Conservation (phyloP, 192 early-diverging fungal species). For the Coemansia asiatica region DNA sequence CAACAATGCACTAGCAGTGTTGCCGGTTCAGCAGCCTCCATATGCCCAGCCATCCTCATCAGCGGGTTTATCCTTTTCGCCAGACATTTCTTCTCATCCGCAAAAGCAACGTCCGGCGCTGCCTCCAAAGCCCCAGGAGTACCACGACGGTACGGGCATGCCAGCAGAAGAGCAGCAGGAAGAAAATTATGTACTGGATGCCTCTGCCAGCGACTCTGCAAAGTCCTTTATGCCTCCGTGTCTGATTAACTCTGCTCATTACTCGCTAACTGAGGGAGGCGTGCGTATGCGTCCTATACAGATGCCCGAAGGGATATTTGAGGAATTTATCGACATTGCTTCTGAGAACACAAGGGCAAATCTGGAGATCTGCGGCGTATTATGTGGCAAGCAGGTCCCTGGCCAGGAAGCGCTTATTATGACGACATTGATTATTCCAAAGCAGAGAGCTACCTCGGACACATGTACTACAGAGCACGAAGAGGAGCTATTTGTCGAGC, state of each 20-base stretch:
- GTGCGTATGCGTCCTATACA: conserved; percentile 65
- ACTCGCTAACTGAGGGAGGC: conserved; percentile 57
- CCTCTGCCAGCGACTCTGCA: background rate
- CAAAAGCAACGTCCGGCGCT: conserved; percentile 15
- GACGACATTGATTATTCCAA: conserved; percentile 84
- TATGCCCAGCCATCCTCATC: background rate
- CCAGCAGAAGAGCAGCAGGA: background rate
- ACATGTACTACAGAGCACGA: conserved; percentile 82
- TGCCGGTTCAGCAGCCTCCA: background rate
- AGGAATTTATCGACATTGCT: conserved; percentile 73
- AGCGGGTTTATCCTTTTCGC: too few species aligned
- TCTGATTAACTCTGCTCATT: conserved; percentile 36
- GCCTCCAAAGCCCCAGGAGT: conserved; percentile 51
- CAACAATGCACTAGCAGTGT: background rate
- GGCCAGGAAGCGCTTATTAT: conserved; percentile 47
- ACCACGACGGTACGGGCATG: conserved; percentile 11
- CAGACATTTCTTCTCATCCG: background rate
- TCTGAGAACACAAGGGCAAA: conserved; percentile 70
- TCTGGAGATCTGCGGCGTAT: conserved; percentile 85
- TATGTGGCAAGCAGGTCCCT: conserved; percentile 71
- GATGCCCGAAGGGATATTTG: conserved; percentile 65
- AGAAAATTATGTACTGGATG: background rate
- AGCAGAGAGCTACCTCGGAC: conserved; percentile 84
- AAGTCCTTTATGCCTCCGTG: conserved; percentile 34
- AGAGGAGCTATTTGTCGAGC: conserved; percentile 78